phyloP scores from a whole-genome alignment of 176 grass and related monocot genomes.

The Aechmea fasciata region DNA sequence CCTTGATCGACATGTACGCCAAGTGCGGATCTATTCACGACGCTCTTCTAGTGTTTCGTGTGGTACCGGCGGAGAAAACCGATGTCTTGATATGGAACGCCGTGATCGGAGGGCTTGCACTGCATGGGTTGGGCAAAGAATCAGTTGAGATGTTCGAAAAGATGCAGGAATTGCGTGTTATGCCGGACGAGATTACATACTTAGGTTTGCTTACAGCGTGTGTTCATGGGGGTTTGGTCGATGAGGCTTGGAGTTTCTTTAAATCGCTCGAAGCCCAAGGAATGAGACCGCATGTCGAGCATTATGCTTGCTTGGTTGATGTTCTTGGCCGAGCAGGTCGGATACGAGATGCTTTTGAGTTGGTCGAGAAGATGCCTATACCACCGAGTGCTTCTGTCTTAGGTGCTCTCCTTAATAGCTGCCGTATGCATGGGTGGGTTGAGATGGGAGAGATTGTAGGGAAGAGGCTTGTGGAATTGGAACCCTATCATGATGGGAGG shows the following conservation, averaged over 20 bases:
- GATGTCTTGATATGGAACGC: constrained; percentile 72
- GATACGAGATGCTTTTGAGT: constrained; percentile 43
- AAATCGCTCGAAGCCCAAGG: constrained; percentile 35
- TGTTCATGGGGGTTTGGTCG: constrained; percentile 51
- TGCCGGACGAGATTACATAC: constrained; percentile 59
- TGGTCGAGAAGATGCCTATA: constrained; percentile 43
- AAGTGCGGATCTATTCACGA: constrained; percentile 50
- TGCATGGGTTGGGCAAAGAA: constrained; percentile 44
- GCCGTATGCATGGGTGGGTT: constrained; percentile 52
- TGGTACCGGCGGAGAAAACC: constrained; percentile 19
- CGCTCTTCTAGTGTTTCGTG: constrained; percentile 36
- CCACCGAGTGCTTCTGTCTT: constrained; percentile 48
- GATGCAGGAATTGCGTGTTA: constrained; percentile 30
- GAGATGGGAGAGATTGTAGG: constrained; percentile 48
- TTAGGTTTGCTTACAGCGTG: constrained; percentile 41
- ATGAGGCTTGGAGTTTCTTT: constrained; percentile 50
- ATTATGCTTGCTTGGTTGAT: constrained; percentile 60
- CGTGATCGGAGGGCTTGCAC: constrained; percentile 38
- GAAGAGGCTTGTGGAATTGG: constrained; percentile 51
- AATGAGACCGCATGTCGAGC: constrained; percentile 42
- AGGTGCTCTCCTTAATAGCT: constrained; percentile 48
- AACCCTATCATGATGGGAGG: constrained; percentile 56
- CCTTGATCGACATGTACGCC: constrained; percentile 54
- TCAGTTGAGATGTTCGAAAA: constrained; percentile 37
- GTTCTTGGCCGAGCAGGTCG: constrained; percentile 54